Evolutionary conservation across 2,329 filamentous ascomycete species (phyloP).

Genomic region (Verticillium albo-atrum): DNA sequence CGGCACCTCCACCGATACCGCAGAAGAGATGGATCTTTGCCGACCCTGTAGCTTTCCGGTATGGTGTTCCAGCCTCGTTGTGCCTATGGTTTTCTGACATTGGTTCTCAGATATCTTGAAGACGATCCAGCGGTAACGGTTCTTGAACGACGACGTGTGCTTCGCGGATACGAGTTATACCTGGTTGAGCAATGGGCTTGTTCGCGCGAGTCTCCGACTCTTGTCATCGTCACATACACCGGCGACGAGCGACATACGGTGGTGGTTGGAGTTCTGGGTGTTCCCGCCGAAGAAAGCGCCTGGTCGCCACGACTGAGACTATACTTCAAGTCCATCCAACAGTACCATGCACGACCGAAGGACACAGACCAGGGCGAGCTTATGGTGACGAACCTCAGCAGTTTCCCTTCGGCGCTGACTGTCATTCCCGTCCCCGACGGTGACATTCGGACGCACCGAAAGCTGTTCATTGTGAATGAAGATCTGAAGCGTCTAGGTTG

Average conservation of each 20-base stretch:
- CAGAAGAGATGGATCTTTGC: conserved; percentile 50
- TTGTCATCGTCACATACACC: conserved; percentile 89
- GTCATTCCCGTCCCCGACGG: conserved; percentile 89
- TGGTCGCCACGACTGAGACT: conserved; percentile 78
- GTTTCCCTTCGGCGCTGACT: conserved; percentile 85
- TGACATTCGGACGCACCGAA: conserved; percentile 73
- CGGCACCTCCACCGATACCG: conserved; percentile 18
- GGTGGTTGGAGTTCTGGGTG: conserved; percentile 73
- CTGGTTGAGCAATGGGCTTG: conserved; percentile 97
- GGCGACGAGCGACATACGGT: conserved; percentile 77
- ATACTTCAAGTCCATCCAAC: conserved; percentile 81
- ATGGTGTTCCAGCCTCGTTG: conserved; percentile 11
- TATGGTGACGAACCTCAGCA: conserved; percentile 91
- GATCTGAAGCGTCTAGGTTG: conserved; percentile 89
- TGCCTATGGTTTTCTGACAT: neutral
- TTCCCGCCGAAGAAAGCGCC: conserved; percentile 71
- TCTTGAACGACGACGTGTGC: conserved; percentile 63
- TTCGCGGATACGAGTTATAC: conserved; percentile 88
- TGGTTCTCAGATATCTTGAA: conserved; percentile 65
- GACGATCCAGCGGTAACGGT: conserved; percentile 75
- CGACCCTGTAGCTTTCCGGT: conserved; percentile 55
- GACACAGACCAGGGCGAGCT: conserved; percentile 78
- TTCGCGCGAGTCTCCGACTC: conserved; percentile 83
- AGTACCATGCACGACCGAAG: conserved; percentile 79
- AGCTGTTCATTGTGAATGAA: conserved; percentile 90